Evolutionary conservation across 441 rosid species (phyloP).

Genomic region (Erodium texanum): DNA sequence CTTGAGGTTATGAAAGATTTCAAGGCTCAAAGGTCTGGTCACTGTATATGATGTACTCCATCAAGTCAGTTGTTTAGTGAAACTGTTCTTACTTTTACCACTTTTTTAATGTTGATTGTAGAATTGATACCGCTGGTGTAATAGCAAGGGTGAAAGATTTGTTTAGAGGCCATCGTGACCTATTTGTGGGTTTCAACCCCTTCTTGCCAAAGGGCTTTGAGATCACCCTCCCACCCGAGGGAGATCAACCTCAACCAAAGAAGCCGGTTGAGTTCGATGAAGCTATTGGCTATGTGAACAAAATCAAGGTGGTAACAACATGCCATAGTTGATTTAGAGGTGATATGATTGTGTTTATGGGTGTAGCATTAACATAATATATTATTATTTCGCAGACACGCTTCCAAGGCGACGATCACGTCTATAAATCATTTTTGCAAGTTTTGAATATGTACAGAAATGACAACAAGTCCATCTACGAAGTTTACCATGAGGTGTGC

Average conservation of each 20-base stretch:
- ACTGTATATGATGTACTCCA: conserved; percentile 5
- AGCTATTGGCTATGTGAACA: conserved; percentile 93
- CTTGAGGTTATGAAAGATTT: conserved; percentile 98
- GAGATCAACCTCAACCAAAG: conserved; percentile 69
- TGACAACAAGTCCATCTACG: conserved; percentile 84
- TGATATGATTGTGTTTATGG: conserved; percentile 6
- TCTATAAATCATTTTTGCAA: conserved; percentile 84
- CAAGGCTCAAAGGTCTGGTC: conserved; percentile 79
- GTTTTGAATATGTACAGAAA: conserved; percentile 92
- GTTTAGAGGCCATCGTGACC: conserved; percentile 75
- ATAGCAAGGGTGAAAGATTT: conserved; percentile 88
- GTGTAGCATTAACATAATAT: conserved; percentile 18
- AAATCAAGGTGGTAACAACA: conserved; percentile 65
- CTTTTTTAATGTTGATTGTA: conserved; percentile 26
- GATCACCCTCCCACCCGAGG: conserved; percentile 72
- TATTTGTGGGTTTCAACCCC: conserved; percentile 92
- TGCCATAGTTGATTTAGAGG: conserved; percentile 13
- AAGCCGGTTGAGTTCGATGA: conserved; percentile 96
- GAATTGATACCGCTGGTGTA: conserved; percentile 91
- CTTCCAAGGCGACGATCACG: conserved; percentile 90
- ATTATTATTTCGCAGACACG: conserved; percentile 57
- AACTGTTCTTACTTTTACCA: conserved; percentile 15
- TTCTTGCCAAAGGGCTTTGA: conserved; percentile 98
- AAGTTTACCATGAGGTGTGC: conserved; percentile 84
- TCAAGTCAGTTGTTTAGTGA: conserved; percentile 2